These are phyloP conservation scores for Talaromyces liani DNA, from an alignment of 495 filamentous ascomycete genomes.

Conservation along the genomic window DNA sequence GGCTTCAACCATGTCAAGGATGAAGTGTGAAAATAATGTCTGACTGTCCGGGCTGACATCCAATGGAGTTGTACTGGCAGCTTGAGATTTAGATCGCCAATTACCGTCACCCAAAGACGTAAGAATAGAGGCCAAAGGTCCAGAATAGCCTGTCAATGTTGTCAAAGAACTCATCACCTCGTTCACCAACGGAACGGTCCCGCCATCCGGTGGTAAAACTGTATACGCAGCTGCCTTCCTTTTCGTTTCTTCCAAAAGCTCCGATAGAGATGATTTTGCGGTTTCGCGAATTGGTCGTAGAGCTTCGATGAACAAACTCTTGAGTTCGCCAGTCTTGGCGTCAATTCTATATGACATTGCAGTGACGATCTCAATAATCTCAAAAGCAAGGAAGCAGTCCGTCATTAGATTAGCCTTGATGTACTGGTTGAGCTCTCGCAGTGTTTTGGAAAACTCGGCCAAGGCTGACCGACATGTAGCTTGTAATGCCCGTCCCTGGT, in stretches of 20 bases:
- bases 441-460: slow-evolving; percentile 73
- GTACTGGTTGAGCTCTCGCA: slow-evolving; percentile 83
- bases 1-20: slow-evolving; percentile 73
- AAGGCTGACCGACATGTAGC: slow-evolving; percentile 70
- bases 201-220: slow-evolving; percentile 71
- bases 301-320: slow-evolving; percentile 72
- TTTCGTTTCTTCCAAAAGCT: slow-evolving; percentile 82
- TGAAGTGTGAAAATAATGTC: slow-evolving; percentile 83
- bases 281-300: slow-evolving; percentile 87
- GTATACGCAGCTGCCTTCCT: slow-evolving; percentile 53
- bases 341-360: slow-evolving; percentile 73
- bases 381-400: slow-evolving; percentile 93
- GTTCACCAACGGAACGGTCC: slow-evolving; percentile 65
- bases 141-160: slow-evolving; percentile 78
- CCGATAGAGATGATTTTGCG: slow-evolving; percentile 74
- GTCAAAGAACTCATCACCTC: slow-evolving; percentile 84
- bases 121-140: slow-evolving; percentile 82
- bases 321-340: slow-evolving; percentile 74
- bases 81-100: slow-evolving; percentile 57
- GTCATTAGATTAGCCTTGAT: slow-evolving; percentile 80
- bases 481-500: slow-evolving; percentile 71
- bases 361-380: slow-evolving; percentile 89
- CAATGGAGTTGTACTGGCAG: slow-evolving; percentile 61
- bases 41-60: slow-evolving; percentile 87
- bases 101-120: slow-evolving; percentile 88